A percentile compares a stretch with the other conserved stretches of the same genome.
Conservation (phyloP, 805 yeast genomes). For the Saccharomycopsis fermentans region DNA sequence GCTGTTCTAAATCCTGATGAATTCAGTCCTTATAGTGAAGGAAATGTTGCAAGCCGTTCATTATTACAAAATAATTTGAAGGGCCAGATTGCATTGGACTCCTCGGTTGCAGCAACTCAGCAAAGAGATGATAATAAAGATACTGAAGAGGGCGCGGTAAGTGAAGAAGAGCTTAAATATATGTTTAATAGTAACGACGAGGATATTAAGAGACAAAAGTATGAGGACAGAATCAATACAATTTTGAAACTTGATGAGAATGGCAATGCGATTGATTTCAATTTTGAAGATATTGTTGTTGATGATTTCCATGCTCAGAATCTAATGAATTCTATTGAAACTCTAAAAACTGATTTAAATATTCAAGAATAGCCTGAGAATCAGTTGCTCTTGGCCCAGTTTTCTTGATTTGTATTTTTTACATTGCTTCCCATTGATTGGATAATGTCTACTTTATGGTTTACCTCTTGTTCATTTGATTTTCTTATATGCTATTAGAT, state of each 20-base stretch:
- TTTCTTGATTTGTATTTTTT: neutral
- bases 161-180: neutral
- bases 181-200: constrained; percentile 1
- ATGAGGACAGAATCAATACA: constrained; percentile 81
- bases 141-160: neutral
- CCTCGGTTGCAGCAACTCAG: neutral
- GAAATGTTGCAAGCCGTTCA: constrained; percentile 9
- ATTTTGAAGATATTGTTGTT: constrained; percentile 11
- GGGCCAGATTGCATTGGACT: neutral
- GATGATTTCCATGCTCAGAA: constrained; percentile 17
- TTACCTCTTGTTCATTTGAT: neutral
- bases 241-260: constrained; percentile 13
- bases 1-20: constrained; percentile 40
- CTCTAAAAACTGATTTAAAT: constrained; percentile 15
- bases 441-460: neutral
- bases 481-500: neutral
- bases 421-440: neutral
- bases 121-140: neutral
- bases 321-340: constrained; percentile 15
- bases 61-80: constrained; percentile 2
- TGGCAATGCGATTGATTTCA: constrained; percentile 1
- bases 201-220: constrained; percentile 47
- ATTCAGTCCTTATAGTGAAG: constrained; percentile 12
- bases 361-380: neutral
- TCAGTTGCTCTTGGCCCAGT: too few relatives aligned